Conservation (phyloP, 352 stramenopile species). For the Phytophthora sp. region DNA sequence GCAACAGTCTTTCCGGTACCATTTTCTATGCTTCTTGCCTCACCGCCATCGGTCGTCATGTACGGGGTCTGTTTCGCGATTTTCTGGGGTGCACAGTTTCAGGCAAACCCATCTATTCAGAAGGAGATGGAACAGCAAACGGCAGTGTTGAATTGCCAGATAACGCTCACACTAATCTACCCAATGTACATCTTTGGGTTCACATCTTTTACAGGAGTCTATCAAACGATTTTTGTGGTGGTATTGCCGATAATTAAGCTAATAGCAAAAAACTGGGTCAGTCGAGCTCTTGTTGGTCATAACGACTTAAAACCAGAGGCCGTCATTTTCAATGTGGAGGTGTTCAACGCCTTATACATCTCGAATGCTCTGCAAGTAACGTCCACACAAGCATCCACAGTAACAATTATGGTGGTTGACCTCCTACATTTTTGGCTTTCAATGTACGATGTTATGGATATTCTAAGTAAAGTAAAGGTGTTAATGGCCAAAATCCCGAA, state of each 20-base stretch:
- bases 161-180: slow-evolving; percentile 30
- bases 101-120: slow-evolving; percentile 10
- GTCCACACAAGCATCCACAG: slow-evolving; percentile 9
- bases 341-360: slow-evolving; percentile 40
- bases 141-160: slow-evolving; percentile 21
- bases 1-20: slow-evolving; percentile 19
- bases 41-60: slow-evolving; percentile 12
- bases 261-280: slow-evolving; percentile 34
- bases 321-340: slow-evolving; percentile 51
- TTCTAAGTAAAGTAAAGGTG: slow-evolving; percentile 17
- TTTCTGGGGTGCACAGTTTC: slow-evolving; percentile 22
- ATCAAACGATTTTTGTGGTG: slow-evolving; percentile 21
- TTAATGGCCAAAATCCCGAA: slow-evolving; percentile 22
- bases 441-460: slow-evolving; percentile 14
- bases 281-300: slow-evolving; percentile 14
- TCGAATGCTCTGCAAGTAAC: slow-evolving; percentile 19
- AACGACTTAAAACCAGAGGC: slow-evolving; percentile 36
- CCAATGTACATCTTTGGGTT: slow-evolving; percentile 35
- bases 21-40: slow-evolving; percentile 16
- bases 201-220: slow-evolving; percentile 7
- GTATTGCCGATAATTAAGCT: slow-evolving; percentile 19
- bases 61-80: slow-evolving; percentile 17
- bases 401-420: slow-evolving; percentile 15
- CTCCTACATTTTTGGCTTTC: slow-evolving; percentile 28
- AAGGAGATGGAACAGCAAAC: slow-evolving; percentile 17